These are phyloP conservation scores for rapeseed (Brassica napus) DNA, from an alignment of 345 rosid genomes.

Conservation along the genomic window DNA sequence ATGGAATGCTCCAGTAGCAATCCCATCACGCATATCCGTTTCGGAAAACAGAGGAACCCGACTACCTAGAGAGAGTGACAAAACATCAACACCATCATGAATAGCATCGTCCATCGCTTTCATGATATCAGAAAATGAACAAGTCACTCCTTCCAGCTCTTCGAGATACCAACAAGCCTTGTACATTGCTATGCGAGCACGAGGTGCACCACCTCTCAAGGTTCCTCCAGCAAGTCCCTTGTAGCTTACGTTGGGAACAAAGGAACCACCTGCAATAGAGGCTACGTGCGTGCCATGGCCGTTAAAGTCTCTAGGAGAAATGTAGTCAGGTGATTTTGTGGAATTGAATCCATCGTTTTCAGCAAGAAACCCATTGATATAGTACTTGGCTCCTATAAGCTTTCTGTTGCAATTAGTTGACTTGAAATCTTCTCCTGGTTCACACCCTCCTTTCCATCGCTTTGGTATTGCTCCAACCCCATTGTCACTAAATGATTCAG, in stretches of 20 bases:
- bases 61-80: slow-evolving; percentile 31
- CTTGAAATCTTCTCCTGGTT: slow-evolving; percentile 27
- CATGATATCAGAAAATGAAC: slow-evolving; percentile 45
- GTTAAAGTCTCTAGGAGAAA: slow-evolving; percentile 46
- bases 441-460: slow-evolving; percentile 22
- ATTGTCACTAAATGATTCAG: slow-evolving; percentile 15
- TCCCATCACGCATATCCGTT: slow-evolving; percentile 40
- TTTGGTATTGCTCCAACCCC: slow-evolving; percentile 12
- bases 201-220: slow-evolving; percentile 53
- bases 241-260: slow-evolving; percentile 37
- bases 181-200: slow-evolving; percentile 51
- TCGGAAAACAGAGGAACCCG: slow-evolving; percentile 24
- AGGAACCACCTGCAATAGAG: slow-evolving; percentile 48
- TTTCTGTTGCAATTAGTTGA: slow-evolving; percentile 45
- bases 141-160: neutral
- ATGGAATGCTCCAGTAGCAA: slow-evolving; percentile 49
- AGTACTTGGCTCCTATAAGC: slow-evolving; percentile 54
- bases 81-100: slow-evolving; percentile 37
- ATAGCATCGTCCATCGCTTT: slow-evolving; percentile 61
- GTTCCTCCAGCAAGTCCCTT: slow-evolving; percentile 45
- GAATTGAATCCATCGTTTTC: slow-evolving; percentile 44
- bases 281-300: slow-evolving; percentile 64
- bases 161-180: slow-evolving; percentile 49
- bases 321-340: slow-evolving; percentile 29
- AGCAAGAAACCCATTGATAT: slow-evolving; percentile 46